Conservation (phyloP, 139 green algal genomes). For the Ostreobium quekettii region DNA sequence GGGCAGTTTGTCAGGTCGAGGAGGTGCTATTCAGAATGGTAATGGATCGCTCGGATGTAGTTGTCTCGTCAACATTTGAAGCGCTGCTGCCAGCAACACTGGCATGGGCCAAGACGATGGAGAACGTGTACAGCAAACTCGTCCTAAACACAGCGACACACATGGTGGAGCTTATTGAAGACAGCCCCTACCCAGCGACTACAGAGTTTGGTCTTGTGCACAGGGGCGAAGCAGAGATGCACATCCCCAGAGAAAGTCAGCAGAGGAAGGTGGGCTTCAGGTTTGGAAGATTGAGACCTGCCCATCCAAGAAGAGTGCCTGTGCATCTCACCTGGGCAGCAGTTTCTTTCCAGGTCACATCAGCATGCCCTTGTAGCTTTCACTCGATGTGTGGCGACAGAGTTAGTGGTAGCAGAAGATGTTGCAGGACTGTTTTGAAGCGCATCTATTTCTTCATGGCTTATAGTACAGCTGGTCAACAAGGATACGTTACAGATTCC, state of each 20-base stretch:
- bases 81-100: background rate
- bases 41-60: background rate
- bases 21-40: background rate
- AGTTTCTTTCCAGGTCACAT: no score
- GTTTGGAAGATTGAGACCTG: no score
- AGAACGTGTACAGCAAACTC: background rate
- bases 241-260: background rate
- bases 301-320: no score
- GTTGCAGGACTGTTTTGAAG: no score
- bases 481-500: no score
- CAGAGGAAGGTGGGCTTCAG: background rate
- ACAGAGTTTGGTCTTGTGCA: background rate
- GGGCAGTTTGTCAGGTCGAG: no score
- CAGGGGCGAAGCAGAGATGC: background rate
- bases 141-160: background rate
- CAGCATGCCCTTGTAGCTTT: no score
- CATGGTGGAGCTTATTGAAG: background rate
- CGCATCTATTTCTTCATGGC: no score
- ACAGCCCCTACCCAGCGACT: background rate
- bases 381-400: no score
- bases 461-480: no score
- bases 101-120: background rate
- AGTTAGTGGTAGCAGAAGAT: no score
- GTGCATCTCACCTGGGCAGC: no score
- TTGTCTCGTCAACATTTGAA: background rate